Evolutionary conservation across 208 protist genomes (phyloP).

Genomic region (Tritrichomonas foetus): DNA sequence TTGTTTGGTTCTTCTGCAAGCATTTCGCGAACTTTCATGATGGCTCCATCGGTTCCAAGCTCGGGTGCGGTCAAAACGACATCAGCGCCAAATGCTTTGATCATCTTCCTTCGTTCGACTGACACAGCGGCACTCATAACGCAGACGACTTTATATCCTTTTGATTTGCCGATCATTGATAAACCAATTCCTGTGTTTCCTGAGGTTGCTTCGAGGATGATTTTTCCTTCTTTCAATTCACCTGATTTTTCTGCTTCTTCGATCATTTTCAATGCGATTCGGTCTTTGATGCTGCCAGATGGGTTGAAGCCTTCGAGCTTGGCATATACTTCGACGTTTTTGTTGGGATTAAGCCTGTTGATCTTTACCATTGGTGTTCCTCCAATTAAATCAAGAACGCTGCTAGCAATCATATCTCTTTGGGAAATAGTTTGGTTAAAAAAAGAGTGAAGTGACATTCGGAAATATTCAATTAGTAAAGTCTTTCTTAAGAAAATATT

Average conservation of each 20-base stretch:
- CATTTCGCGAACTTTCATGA: not conserved
- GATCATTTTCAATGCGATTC: slow-evolving; percentile 88
- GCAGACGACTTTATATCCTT: slow-evolving; percentile 87
- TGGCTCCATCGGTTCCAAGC: not conserved
- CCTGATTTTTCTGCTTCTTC: slow-evolving; percentile 78
- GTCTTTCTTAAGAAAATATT: no score
- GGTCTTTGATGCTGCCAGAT: slow-evolving; percentile 88
- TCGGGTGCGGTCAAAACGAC: slow-evolving; percentile 84
- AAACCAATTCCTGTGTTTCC: slow-evolving; percentile 74
- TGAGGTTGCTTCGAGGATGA: slow-evolving; percentile 88
- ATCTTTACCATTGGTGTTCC: not conserved
- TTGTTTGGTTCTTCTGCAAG: not conserved
- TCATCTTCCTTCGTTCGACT: slow-evolving; percentile 78
- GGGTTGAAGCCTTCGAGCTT: slow-evolving; percentile 71
- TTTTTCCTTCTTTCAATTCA: slow-evolving; percentile 76
- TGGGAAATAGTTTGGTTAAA: no score
- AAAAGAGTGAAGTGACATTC: no score
- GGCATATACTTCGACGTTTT: slow-evolving; percentile 40
- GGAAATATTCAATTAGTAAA: no score
- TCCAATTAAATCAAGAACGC: not conserved
- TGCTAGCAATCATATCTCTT: not conserved
- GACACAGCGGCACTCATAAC: slow-evolving; percentile 93
- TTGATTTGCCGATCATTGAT: slow-evolving; percentile 77
- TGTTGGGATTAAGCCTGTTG: not conserved
- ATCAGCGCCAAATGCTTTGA: slow-evolving; percentile 77